A percentile compares a stretch with the other conserved stretches of the same genome.
These are phyloP conservation scores for Iberis pinnata DNA, from an alignment of 345 rosid genomes.

Conservation along the genomic window DNA sequence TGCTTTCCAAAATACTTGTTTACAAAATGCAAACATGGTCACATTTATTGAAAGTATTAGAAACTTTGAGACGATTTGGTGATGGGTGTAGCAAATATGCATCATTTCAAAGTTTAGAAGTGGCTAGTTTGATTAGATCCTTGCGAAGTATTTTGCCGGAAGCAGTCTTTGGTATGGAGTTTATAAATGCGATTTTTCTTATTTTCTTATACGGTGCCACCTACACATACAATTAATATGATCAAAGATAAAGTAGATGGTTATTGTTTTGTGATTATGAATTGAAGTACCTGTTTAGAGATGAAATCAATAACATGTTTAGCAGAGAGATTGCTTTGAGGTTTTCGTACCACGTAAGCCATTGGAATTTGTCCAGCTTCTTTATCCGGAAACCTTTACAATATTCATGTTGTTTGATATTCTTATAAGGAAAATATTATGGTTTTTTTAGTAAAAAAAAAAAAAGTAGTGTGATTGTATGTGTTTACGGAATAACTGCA, in stretches of 20 bases:
- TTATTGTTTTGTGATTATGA: too few species aligned
- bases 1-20: too few species aligned
- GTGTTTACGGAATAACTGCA: constrained; percentile 65
- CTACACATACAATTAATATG: constrained; percentile 37
- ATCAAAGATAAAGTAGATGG: too few species aligned
- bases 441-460: too few species aligned
- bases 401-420: not conserved
- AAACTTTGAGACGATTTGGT: too few species aligned
- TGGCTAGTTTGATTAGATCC: constrained; percentile 70
- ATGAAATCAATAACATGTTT: constrained; percentile 49
- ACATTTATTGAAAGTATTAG: too few species aligned
- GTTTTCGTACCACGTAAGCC: constrained; percentile 57
- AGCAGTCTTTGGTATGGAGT: constrained; percentile 62
- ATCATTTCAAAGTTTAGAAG: constrained; percentile 65
- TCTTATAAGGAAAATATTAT: too few species aligned
- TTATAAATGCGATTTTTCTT: constrained; percentile 34
- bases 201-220: constrained; percentile 81
- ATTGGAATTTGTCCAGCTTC: constrained; percentile 70
- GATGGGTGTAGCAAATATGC: too few species aligned
- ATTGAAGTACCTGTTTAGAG: constrained; percentile 53
- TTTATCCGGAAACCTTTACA: constrained; percentile 58
- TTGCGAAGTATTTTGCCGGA: constrained; percentile 83
- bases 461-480: too few species aligned
- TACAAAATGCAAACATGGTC: too few species aligned
- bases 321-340: constrained; percentile 35